phyloP scores from a whole-genome alignment of 2,329 filamentous ascomycete genomes.

The Geosmithia morbida region DNA sequence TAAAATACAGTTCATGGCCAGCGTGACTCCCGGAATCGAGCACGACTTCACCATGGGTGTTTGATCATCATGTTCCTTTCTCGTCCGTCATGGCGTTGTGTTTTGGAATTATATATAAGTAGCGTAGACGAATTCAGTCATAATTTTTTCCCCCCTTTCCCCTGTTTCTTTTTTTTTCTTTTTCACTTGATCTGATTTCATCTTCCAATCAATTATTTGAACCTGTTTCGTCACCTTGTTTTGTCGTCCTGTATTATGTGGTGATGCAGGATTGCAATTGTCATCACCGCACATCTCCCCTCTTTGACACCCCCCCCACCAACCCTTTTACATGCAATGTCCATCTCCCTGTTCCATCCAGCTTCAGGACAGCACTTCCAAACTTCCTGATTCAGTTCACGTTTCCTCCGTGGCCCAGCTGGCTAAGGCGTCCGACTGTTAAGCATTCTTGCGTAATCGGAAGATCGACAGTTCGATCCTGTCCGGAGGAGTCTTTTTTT shows the following conservation, averaged over 20 bases:
- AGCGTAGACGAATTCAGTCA: background rate
- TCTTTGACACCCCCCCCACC: too few relatives aligned
- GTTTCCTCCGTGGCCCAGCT: background rate
- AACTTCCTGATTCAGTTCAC: background rate
- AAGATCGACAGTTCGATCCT: background rate
- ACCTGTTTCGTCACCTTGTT: too few relatives aligned
- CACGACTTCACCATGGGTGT: conserved; percentile 97
- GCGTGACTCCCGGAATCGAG: conserved; percentile 91
- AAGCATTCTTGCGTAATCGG: background rate
- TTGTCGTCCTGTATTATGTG: too few relatives aligned
- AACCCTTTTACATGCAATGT: background rate
- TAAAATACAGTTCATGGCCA: conserved; percentile 51
- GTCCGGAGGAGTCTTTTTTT: background rate
- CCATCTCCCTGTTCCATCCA: background rate
- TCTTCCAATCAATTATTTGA: too few relatives aligned
- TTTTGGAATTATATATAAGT: background rate
- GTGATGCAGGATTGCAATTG: too few relatives aligned
- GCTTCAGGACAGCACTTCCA: background rate
- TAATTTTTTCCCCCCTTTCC: background rate
- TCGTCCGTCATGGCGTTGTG: background rate
- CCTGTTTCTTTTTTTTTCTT: background rate
- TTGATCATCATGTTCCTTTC: conserved; percentile 23
- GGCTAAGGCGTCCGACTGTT: conserved; percentile 1
- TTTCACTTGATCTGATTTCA: too few relatives aligned
- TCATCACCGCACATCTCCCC: too few relatives aligned